Percentiles rank a stretch among this genome's conserved stretches.
Conservation (phyloP, 202 grass and related monocot species). For the Carex arenaria region DNA sequence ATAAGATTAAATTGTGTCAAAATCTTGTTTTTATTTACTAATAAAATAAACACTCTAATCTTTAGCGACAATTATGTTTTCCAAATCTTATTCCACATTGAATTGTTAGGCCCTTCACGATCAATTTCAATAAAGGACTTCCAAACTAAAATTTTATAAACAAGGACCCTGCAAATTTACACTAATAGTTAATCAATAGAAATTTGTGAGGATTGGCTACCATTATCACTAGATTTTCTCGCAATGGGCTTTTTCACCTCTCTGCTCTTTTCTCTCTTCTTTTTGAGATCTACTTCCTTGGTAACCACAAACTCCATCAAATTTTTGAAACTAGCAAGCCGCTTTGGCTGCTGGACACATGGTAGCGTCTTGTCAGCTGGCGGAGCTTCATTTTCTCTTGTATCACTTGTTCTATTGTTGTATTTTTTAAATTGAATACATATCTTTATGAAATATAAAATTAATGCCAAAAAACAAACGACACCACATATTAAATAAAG, state of each 20-base stretch:
- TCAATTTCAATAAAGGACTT: background rate
- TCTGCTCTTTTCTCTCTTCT: background rate
- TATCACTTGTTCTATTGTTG: slow-evolving; percentile 21
- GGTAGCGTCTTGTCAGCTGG: background rate
- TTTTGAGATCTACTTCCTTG: slow-evolving; percentile 12
- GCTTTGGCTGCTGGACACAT: slow-evolving; percentile 7
- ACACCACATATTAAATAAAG: slow-evolving; percentile 67
- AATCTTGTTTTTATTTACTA: background rate
- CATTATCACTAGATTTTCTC: slow-evolving; percentile 16
- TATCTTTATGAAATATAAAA: slow-evolving; percentile 49
- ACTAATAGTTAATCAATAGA: background rate
- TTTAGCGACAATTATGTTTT: background rate
- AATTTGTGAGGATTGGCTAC: slow-evolving; percentile 13
- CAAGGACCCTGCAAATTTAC: background rate
- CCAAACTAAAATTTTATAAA: background rate
- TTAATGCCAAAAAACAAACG: slow-evolving; percentile 44
- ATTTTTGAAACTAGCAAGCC: background rate
- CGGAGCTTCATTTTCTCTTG: background rate
- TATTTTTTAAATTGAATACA: slow-evolving; percentile 54
- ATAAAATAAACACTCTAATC: background rate
- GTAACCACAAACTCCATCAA: slow-evolving; percentile 19
- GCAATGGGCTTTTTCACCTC: background rate
- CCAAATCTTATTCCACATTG: background rate
- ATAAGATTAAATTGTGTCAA: background rate
- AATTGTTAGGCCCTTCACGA: background rate